Evolutionary conservation across 2,329 filamentous ascomycete species (phyloP), one percentile per base, ranked within the genome.

Genomic region (Fusarium acutatum): DNA sequence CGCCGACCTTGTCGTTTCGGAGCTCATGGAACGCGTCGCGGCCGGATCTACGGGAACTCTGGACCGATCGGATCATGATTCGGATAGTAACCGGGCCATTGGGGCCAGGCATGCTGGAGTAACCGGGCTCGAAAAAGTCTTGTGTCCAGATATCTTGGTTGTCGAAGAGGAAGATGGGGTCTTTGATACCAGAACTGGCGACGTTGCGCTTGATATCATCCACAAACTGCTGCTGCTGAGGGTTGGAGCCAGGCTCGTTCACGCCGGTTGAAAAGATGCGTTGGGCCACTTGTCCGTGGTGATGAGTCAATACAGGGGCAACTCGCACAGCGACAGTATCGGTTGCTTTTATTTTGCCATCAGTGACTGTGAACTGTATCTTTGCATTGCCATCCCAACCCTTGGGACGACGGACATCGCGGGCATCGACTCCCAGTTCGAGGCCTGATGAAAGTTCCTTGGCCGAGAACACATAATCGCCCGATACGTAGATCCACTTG

Each of bases 71-170:
- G 17, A 84, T 73, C 65, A 82, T 77, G 26, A 84, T 75, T 7
- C 79, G 79, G 4, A 83, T 70, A 1, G 69, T 68, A 15, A 81
- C 60, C 9, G 81, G 74, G 0, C 82, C 80, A 6, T 81, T 46
- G 0, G 80, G 80, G 0, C 82, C 83, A 1, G 83, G 83, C 59
- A 84, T 84, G 52, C 79, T 83, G 0, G 78, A 73, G 62, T 82
- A 85, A 0, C 75, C 83, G 0, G 83, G 80, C 69, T 85, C 82
- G 28, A 84, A 69, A 46, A 81, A 80, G 63, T 85, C 83, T 56
- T 84, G 83, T 1, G 79, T 78, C 83, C 82, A 85, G 24, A 72
- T 60, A 49, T 72, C 69, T 11, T 58, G 50, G 9, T 69, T 56
- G 4, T 46, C 37, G 44, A 72, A 72, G 13, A 72, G 18, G 35